Conservation (phyloP, 2,329 filamentous ascomycete species). For the Aureobasidium mangrovei region DNA sequence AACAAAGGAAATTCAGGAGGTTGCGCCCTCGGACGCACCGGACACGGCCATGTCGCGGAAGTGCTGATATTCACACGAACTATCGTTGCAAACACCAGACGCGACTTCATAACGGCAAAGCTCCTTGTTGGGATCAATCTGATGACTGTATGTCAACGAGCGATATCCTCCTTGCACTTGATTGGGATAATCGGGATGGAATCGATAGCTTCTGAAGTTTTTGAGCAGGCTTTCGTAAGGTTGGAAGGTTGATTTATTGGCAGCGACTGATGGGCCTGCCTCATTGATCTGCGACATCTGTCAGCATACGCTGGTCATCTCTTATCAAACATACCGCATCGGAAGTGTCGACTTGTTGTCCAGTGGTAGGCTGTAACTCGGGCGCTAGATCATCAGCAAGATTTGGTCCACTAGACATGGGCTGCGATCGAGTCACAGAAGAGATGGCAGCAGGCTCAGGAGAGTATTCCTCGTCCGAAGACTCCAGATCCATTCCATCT, state of each 20-base stretch:
- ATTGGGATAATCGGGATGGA: slow-evolving; percentile 67
- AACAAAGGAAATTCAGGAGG: slow-evolving; percentile 18
- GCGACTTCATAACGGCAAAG: slow-evolving; percentile 70
- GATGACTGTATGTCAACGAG: slow-evolving; percentile 89
- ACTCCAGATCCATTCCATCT: slow-evolving; percentile 11
- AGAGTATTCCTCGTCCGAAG: slow-evolving; percentile 8
- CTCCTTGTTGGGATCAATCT: slow-evolving; percentile 65
- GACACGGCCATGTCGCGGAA: slow-evolving; percentile 62
- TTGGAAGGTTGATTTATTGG: slow-evolving; percentile 22
- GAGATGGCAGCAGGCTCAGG: slow-evolving; percentile 4
- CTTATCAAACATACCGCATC: slow-evolving; percentile 9
- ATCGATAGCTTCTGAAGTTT: slow-evolving; percentile 80
- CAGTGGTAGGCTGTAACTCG: slow-evolving; percentile 28
- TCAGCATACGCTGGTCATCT: background rate
- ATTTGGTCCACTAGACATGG: slow-evolving; percentile 3
- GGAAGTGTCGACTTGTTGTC: slow-evolving; percentile 20
- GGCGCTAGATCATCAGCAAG: slow-evolving; percentile 32
- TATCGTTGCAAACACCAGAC: slow-evolving; percentile 64
- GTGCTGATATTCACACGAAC: slow-evolving; percentile 69
- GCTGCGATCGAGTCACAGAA: background rate
- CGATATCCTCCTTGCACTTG: slow-evolving; percentile 67
- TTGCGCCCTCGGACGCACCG: slow-evolving; percentile 53
- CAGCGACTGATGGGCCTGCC: background rate
- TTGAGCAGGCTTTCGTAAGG: slow-evolving; percentile 79
- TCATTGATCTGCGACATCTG: background rate